Conservation (phyloP, 306 rosid genomes). For the Cercis canadensis region DNA sequence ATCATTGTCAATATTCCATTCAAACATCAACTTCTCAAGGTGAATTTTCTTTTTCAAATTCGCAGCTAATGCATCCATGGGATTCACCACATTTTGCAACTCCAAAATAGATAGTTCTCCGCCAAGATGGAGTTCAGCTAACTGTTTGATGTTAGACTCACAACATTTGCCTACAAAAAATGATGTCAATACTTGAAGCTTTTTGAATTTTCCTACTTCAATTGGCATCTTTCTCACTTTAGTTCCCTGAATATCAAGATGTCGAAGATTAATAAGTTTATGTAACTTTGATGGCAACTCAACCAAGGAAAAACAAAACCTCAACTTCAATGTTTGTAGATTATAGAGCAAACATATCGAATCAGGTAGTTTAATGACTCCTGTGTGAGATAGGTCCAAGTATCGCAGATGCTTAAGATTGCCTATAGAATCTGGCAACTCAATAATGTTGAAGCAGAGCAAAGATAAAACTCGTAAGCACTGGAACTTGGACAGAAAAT, state of each 20-base stretch:
- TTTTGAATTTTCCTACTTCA: neutral
- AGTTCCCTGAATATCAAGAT: no score
- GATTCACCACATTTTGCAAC: neutral
- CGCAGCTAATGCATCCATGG: neutral
- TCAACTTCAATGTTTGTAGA: conserved; percentile 36
- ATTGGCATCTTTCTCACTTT: neutral
- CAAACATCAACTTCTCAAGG: neutral
- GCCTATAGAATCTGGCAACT: conserved; percentile 20
- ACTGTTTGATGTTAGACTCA: neutral
- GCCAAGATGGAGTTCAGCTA: neutral
- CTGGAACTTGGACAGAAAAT: no score
- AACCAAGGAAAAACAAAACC: neutral
- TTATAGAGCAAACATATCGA: conserved; percentile 29
- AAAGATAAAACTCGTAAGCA: no score
- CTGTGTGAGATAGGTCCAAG: neutral
- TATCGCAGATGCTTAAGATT: conserved; percentile 34
- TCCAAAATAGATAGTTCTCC: neutral
- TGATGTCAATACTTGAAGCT: neutral
- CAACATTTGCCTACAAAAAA: no score
- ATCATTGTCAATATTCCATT: neutral
- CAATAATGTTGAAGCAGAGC: no score
- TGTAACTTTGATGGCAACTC: no score
- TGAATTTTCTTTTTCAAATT: neutral
- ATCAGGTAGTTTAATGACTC: neutral
- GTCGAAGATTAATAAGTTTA: no score